Evolutionary conservation across 805 yeast genomes (phyloP).

Genomic region (Vanderwaltozyma polyspora): DNA sequence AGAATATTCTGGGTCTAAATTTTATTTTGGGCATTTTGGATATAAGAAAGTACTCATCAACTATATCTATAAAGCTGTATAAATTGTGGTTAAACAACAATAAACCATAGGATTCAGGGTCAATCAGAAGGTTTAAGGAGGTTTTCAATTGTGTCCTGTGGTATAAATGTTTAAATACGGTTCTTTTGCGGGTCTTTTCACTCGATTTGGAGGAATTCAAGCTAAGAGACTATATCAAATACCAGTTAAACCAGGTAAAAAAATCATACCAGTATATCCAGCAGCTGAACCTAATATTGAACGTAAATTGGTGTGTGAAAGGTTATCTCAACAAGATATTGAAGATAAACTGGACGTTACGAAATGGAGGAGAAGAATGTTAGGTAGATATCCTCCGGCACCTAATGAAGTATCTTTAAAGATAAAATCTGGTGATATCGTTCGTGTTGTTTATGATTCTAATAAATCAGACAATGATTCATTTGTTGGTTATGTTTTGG

Average conservation of each 20-base stretch:
- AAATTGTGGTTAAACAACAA: too few species aligned
- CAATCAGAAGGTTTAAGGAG: too few species aligned
- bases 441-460: constrained; percentile 59
- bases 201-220: too few species aligned
- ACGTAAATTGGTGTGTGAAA: constrained; percentile 2
- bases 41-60: too few species aligned
- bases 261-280: constrained; percentile 2
- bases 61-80: too few species aligned
- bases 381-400: constrained; percentile 24
- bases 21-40: too few species aligned
- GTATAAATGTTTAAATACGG: too few species aligned
- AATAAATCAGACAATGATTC: constrained; percentile 43
- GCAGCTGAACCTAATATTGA: not conserved
- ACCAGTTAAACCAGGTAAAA: not conserved
- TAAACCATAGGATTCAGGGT: too few species aligned
- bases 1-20: too few species aligned
- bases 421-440: constrained; percentile 77
- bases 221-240: constrained; percentile 1
- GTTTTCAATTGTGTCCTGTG: too few species aligned
- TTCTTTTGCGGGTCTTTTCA: too few species aligned
- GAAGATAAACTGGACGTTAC: constrained; percentile 55
- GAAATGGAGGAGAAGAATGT: constrained; percentile 51
- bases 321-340: constrained; percentile 31
- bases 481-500: constrained; percentile 70
- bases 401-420: too few species aligned